A percentile compares a stretch with the other conserved stretches of the same genome.
phyloP scores from a whole-genome alignment of 2,329 filamentous ascomycete genomes.

The Triangularia verruculosa region DNA sequence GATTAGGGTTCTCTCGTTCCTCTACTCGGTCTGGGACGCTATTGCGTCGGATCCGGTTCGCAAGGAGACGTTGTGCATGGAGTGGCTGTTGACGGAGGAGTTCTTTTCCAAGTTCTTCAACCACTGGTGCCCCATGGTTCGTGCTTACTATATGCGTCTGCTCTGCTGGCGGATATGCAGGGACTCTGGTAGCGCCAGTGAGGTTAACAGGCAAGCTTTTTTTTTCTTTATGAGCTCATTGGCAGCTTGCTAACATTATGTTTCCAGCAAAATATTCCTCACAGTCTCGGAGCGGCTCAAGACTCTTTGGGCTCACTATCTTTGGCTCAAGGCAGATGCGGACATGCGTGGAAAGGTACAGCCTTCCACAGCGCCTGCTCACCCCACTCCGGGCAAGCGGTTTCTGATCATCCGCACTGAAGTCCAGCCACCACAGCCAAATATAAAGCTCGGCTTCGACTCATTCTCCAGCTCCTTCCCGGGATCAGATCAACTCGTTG shows the following conservation, averaged over 20 bases:
- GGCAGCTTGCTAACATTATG: constrained; percentile 26
- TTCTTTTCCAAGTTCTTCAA: constrained; percentile 82
- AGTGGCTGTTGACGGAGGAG: constrained; percentile 71
- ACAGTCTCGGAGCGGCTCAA: constrained; percentile 66
- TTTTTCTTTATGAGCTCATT: constrained; percentile 8
- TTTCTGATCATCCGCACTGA: constrained; percentile 89
- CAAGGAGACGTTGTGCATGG: constrained; percentile 67
- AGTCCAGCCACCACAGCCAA: constrained; percentile 45
- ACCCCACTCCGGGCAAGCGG: constrained; percentile 78
- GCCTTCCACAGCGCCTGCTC: constrained; percentile 77
- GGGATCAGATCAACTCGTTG: constrained; percentile 17
- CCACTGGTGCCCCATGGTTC: constrained; percentile 94
- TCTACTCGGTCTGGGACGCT: constrained; percentile 77
- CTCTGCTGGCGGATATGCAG: constrained; percentile 86
- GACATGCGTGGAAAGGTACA: constrained; percentile 52
- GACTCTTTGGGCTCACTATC: constrained; percentile 74
- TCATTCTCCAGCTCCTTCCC: constrained; percentile 33
- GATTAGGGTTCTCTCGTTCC: constrained; percentile 76
- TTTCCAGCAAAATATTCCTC: constrained; percentile 62
- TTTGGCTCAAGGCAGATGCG: constrained; percentile 68
- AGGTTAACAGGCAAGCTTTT: constrained; percentile 61
- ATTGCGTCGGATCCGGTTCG: constrained; percentile 62
- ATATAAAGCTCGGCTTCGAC: constrained; percentile 51
- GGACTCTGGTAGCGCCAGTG: constrained; percentile 63
- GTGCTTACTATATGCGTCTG: constrained; percentile 87